Evolutionary conservation across 495 filamentous ascomycete species (phyloP), one percentile per base, ranked within the genome.

Genomic region (Xylaria scruposa): DNA sequence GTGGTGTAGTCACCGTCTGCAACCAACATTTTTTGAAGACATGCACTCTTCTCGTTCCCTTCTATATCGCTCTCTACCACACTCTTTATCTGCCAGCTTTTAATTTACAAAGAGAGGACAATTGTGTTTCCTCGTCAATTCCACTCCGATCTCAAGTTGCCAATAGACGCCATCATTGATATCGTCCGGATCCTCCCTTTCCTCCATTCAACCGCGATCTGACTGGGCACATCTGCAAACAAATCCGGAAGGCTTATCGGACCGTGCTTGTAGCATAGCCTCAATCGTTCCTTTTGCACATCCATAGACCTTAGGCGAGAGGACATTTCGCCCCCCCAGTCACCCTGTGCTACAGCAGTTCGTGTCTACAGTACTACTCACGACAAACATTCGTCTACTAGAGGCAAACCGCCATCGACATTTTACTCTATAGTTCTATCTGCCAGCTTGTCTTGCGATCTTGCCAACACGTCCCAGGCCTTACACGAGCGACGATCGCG

Each of bases 161-260:
- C 42, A 65, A 44, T 17, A n/a, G 65, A 54, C 49, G 49, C 65
- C 65, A 40, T 66, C 26, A 31, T 66, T 31, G 26, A 24, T n/a
- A 36, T 56, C 36, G 15, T 0, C 21, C 42, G 8, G 44, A 29
- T 29, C 62, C 44, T 9, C 38, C 31, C 17, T 38, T 38, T 0
- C 17, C 21, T 29, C 36, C 65, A 21, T 33, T 54, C 33, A 1
- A 31, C 31, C 63, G 49, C 65, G 12, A 56, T 67, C 65, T 36
- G 65, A 67, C 65, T 67, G 65, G 65, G 47, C 49, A 49, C 33
- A 56, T 12, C 47, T 56, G 21, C 65, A 67, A 54, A 67, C 65
- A 56, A 47, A 67, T 47, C 64, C 64, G 26, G 26, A 24, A 47
- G 64, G 64, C 64, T 54, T 67, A 67, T 53, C 29, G 64, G 31